Conservation (phyloP, 164 flowering plant species). For the Tetrastigma voinierianum region DNA sequence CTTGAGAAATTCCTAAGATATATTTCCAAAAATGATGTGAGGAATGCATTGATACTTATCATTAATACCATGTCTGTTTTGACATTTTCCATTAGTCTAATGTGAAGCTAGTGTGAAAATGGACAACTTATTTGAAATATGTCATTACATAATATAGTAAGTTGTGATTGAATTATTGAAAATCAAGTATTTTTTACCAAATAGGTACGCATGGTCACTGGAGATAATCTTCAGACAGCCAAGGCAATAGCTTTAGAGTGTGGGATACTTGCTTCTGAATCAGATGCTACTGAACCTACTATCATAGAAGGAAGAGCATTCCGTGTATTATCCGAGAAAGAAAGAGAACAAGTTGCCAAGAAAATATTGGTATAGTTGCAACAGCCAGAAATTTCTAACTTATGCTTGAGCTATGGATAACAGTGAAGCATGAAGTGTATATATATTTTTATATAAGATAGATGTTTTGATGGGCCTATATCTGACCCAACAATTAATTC, state of each 20-base stretch:
- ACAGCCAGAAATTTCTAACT: not conserved
- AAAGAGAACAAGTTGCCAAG: conserved; percentile 39
- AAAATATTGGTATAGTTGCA: conserved; percentile 32
- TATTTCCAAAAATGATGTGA: not conserved
- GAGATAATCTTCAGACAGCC: conserved; percentile 54
- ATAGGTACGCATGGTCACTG: conserved; percentile 57
- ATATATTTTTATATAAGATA: no score
- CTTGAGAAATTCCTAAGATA: not conserved
- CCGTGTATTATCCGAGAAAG: conserved; percentile 36
- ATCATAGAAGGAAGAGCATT: conserved; percentile 45
- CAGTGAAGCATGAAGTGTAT: not conserved
- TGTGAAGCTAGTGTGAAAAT: not conserved
- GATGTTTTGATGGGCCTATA: not conserved
- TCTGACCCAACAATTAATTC: not conserved
- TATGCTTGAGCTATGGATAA: not conserved
- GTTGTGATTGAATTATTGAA: not conserved
- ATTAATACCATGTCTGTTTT: not conserved
- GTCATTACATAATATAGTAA: not conserved
- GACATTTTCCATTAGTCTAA: not conserved
- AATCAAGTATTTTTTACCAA: not conserved
- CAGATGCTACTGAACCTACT: conserved; percentile 23
- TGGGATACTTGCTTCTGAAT: conserved; percentile 37
- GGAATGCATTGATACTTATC: not conserved
- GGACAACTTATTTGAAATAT: not conserved
- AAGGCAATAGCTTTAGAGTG: conserved; percentile 57